These are phyloP conservation scores for Ogataea nitratoaversa DNA, from an alignment of 805 yeast genomes.

Conservation along the genomic window DNA sequence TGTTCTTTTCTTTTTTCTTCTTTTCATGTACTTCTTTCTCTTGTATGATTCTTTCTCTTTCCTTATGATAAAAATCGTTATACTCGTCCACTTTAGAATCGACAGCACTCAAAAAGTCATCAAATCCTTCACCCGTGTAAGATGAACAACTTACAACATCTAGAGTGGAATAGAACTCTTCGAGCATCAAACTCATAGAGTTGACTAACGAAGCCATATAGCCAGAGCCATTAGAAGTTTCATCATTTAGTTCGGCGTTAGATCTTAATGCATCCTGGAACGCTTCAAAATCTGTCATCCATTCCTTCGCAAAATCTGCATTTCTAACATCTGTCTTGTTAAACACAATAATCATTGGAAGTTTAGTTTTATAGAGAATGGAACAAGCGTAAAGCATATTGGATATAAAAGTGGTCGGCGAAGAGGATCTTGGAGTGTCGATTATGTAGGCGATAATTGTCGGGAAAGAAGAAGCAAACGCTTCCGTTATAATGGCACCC, in stretches of 20 bases:
- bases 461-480: slow-evolving; percentile 93
- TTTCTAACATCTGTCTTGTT: slow-evolving; percentile 89
- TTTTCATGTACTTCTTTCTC: slow-evolving; percentile 75
- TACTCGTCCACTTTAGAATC: slow-evolving; percentile 86
- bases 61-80: slow-evolving; percentile 75
- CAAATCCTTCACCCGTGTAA: slow-evolving; percentile 91
- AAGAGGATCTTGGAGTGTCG: slow-evolving; percentile 91
- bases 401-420: slow-evolving; percentile 96
- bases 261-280: slow-evolving; percentile 75
- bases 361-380: slow-evolving; percentile 87
- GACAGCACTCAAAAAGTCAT: slow-evolving; percentile 80
- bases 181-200: slow-evolving; percentile 93
- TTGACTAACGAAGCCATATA: slow-evolving; percentile 93
- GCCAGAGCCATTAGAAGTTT: slow-evolving; percentile 62
- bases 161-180: slow-evolving; percentile 88
- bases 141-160: slow-evolving; percentile 93
- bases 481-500: slow-evolving; percentile 93
- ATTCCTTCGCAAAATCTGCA: slow-evolving; percentile 83
- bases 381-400: slow-evolving; percentile 99
- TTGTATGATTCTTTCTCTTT: slow-evolving; percentile 75
- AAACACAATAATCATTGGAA: slow-evolving; percentile 95
- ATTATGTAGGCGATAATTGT: slow-evolving; percentile 94
- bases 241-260: slow-evolving; percentile 64
- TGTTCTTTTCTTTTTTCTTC: slow-evolving; percentile 62
- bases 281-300: slow-evolving; percentile 96